Evolutionary conservation across 192 early-diverging fungal species (phyloP), one percentile per base, ranked within the genome.

Genomic region (Linnemannia hyalina): DNA sequence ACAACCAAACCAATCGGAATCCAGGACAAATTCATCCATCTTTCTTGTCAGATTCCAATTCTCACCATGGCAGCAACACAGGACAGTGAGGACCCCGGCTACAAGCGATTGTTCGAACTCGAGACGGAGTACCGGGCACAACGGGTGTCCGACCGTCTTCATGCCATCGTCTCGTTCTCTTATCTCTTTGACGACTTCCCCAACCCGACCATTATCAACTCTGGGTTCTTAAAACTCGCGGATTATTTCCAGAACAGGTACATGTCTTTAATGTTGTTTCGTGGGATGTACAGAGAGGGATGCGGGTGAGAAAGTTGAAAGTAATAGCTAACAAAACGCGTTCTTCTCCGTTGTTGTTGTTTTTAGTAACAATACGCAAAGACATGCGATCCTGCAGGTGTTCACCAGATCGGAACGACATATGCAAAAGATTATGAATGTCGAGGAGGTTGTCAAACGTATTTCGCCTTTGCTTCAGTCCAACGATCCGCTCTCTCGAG

Each of bases 241-340:
- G 91, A 91, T 52, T 91, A 89, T 81, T 91, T 89, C 70, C 70
- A 87, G 6, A 76, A 79, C 52, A 88, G 83, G 91, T 90, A 89
- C 44, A 35, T 36, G 38, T 41, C 8, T 11, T 15, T 23, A 4
- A 0, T 70, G 36, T 41, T 5, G 38, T 20, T 20, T 46, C 44
- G 41, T 22, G 35, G n/a, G 60, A 38, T 2, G 42, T 44, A 32
- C 32, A 55, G 73, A 36, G 29, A 55, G 73, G 54, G 46, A 20
- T 36, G 16, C 6, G 57, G 29, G 22, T 32, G 26, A 26, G 35
- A 11, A 29, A 52, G 41, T 74, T n/a, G 11, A 52, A 49, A 52
- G 18, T 20, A 16, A 20, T 4, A 18, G 49, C 49, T 52, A 52
- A 52, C 15, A 52, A 52, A 52, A 52, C 3, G 5, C 0, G 0